phyloP scores from a whole-genome alignment of 257 asterid species.

The Fraxinus excelsior region DNA sequence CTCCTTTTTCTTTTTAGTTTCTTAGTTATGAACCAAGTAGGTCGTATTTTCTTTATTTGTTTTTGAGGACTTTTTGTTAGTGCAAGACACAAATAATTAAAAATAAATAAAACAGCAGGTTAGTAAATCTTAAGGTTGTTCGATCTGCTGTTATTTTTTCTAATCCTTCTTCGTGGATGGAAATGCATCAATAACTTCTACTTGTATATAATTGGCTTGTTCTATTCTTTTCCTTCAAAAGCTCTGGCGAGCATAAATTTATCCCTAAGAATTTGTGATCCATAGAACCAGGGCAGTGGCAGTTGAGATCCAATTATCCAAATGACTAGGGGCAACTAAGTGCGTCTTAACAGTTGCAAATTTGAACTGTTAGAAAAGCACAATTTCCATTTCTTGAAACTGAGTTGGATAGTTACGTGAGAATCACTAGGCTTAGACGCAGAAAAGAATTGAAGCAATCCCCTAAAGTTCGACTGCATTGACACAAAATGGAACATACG shows the following conservation, averaged over 20 bases:
- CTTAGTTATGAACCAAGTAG: not conserved
- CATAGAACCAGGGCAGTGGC: not conserved
- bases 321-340: not conserved
- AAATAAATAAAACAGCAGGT: not conserved
- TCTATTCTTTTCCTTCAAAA: not conserved
- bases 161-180: not conserved
- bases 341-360: not conserved
- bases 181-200: not conserved
- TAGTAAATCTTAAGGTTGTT: not conserved
- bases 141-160: not conserved
- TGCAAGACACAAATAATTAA: not conserved
- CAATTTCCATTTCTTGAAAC: not conserved
- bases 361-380: not conserved
- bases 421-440: not conserved
- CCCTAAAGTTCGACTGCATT: not conserved
- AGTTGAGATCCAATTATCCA: slow-evolving; percentile 17
- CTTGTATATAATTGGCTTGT: not conserved
- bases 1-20: not conserved
- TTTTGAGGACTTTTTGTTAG: not conserved
- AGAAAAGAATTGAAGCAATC: not conserved
- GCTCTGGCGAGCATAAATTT: not conserved
- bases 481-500: not conserved
- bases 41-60: not conserved
- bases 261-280: not conserved
- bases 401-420: not conserved